Percentiles rank a stretch among this genome's conserved stretches.
These are phyloP conservation scores for Apiotrichum sp. DNA, from an alignment of 1,284 basidiomycete genomes.

Conservation along the genomic window DNA sequence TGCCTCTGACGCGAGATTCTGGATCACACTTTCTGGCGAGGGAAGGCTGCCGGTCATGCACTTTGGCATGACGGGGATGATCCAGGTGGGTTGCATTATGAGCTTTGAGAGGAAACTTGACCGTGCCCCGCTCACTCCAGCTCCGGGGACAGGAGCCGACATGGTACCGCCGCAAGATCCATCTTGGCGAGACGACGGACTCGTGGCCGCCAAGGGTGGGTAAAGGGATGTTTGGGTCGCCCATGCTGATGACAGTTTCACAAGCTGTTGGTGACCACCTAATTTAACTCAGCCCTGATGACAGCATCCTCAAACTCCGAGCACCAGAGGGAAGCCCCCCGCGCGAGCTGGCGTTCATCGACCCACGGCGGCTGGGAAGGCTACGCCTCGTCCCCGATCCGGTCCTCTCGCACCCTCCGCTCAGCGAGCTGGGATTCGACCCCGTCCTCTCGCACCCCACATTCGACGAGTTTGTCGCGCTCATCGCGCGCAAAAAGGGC, in stretches of 20 bases:
- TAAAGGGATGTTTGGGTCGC: neutral
- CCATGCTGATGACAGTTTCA: constrained; percentile 22
- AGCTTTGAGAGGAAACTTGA: neutral
- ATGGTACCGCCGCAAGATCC: constrained; percentile 56
- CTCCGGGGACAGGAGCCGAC: constrained; percentile 59
- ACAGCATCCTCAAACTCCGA: constrained; percentile 48
- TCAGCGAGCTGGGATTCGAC: constrained; percentile 68
- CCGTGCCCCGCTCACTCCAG: constrained; percentile 40
- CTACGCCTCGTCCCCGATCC: constrained; percentile 61
- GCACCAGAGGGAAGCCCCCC: constrained; percentile 28
- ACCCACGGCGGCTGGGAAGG: constrained; percentile 62
- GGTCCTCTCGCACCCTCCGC: constrained; percentile 57
- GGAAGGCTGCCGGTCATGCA: constrained; percentile 66
- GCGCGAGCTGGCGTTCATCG: constrained; percentile 41
- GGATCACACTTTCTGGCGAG: constrained; percentile 58
- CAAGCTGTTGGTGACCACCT: constrained; percentile 28
- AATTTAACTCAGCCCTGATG: constrained; percentile 3
- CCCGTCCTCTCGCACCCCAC: constrained; percentile 67
- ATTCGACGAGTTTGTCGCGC: constrained; percentile 54
- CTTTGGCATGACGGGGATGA: constrained; percentile 76
- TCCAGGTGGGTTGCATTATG: constrained; percentile 52
- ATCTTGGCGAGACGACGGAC: constrained; percentile 50
- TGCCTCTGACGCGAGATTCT: constrained; percentile 50
- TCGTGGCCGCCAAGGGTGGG: constrained; percentile 76
- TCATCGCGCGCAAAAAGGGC: constrained; percentile 57